These are phyloP conservation scores for Mycosphaerella sp. DNA, from an alignment of 2,329 filamentous ascomycete species.

Conservation along the genomic window DNA sequence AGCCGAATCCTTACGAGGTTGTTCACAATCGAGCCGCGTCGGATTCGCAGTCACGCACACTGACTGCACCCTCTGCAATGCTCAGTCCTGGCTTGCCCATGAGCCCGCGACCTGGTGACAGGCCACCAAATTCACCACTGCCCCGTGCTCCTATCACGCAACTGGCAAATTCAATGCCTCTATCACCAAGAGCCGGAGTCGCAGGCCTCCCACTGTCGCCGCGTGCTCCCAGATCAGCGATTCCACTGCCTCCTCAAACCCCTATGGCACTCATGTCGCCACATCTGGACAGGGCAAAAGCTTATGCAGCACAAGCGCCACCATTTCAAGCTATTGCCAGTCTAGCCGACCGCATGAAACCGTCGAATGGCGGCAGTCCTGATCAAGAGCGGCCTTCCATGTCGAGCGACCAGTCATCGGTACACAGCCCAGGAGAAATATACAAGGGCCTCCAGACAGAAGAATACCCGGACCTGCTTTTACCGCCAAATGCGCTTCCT, in stretches of 20 bases:
- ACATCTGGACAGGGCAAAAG: constrained; percentile 37
- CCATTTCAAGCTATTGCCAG: constrained; percentile 17
- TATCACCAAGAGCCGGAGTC: constrained; percentile 55
- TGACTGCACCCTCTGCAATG: constrained; percentile 42
- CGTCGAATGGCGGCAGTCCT: constrained; percentile 19
- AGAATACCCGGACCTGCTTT: constrained; percentile 75
- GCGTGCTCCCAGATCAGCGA: constrained; percentile 65
- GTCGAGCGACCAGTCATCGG: constrained; percentile 23
- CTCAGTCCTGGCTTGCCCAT: constrained; percentile 59
- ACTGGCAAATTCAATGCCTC: constrained; percentile 55
- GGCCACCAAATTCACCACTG: constrained; percentile 54
- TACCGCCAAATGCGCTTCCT: constrained; percentile 82
- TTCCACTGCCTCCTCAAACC: constrained; percentile 65
- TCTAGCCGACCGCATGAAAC: constrained; percentile 23
- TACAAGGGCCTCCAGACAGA: constrained; percentile 76
- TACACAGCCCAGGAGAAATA: constrained; percentile 44
- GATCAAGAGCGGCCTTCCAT: constrained; percentile 26
- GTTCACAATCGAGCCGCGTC: constrained; percentile 27
- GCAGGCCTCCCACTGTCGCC: constrained; percentile 59
- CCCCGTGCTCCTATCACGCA: constrained; percentile 53
- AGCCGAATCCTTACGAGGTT: constrained; percentile 27
- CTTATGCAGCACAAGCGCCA: constrained; percentile 29
- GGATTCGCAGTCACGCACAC: constrained; percentile 25
- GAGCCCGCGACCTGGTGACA: constrained; percentile 56
- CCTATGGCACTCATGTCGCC: constrained; percentile 58